Percentiles rank a stretch among this genome's conserved stretches.
Conservation (phyloP, 306 rosid species). For the Ochetophila trinervis region DNA sequence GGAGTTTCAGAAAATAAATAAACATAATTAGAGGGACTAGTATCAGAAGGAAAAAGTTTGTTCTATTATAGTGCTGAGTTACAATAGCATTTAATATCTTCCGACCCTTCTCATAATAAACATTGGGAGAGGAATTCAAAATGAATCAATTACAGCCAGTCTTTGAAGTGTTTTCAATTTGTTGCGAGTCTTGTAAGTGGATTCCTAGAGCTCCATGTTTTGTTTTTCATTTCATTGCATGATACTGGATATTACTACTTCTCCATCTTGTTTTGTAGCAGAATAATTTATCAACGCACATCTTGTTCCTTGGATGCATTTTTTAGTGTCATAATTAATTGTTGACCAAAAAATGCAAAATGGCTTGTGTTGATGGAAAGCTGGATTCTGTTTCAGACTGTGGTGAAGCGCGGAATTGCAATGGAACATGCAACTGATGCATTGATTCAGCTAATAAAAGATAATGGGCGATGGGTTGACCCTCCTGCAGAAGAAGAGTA, state of each 20-base stretch:
- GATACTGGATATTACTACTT: background rate
- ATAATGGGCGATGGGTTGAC: constrained; percentile 90
- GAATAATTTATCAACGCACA: background rate
- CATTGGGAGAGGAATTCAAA: too few relatives aligned
- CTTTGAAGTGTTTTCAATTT: too few relatives aligned
- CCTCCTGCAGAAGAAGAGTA: constrained; percentile 70
- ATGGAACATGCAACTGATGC: constrained; percentile 96
- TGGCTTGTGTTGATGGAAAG: constrained; percentile 16
- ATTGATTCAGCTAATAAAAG: constrained; percentile 85
- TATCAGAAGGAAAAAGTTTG: too few relatives aligned
- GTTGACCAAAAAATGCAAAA: too few relatives aligned
- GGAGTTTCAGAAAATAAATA: too few relatives aligned
- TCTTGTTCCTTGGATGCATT: background rate
- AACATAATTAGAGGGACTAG: too few relatives aligned
- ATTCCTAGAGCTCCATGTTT: background rate
- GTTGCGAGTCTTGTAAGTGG: too few relatives aligned
- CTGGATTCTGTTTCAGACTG: constrained; percentile 54
- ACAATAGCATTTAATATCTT: too few relatives aligned
- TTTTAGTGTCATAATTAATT: background rate
- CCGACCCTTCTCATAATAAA: too few relatives aligned
- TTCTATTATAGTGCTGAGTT: too few relatives aligned
- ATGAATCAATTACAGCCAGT: too few relatives aligned
- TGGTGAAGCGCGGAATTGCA: constrained; percentile 86
- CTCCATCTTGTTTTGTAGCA: background rate
- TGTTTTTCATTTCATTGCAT: background rate